Evolutionary conservation across 2,329 filamentous ascomycete genomes (phyloP), one percentile per base, ranked within the genome.

Genomic region (Nothomitra cinnamomea): DNA sequence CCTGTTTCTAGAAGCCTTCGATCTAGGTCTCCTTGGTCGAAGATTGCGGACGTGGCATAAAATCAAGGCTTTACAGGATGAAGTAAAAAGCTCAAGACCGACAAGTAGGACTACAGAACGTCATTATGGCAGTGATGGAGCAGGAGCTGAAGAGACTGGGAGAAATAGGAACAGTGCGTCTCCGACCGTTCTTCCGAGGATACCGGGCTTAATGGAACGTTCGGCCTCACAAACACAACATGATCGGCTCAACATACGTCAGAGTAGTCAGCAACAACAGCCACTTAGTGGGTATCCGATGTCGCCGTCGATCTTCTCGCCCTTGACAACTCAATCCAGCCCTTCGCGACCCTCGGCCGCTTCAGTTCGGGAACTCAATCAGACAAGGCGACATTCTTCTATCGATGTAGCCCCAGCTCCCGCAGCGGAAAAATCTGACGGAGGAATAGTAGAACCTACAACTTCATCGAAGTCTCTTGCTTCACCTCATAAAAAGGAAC

Each of bases 11-110:
- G 95, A 95, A 64, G 89, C 92, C 48, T 94, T 95, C 61, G 87
- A 95, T 60, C 75, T 96, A 59, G 90, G 90, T 17, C 87, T 89
- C 2, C 89, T 96, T 60, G 90, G 90, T 7, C 78, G 87, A 55
- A 78, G 90, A 57, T 70, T 96, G 57, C 94, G 94, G 66, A 95
- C 89, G 1, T 96, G 90, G 90, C 87, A 95, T 67, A 95, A 92
- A 68, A 89, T 96, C 66, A 94, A 94, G 67, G 74, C 80, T 2
- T 75, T 96, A 58, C 90, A 96, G 64, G 86, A 94, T 62, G 87
- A 95, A 66, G 82, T 92, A 42, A 83, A 78, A 58, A 76, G 45
- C 45, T 49, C 45, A 17, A 35, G 45, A 17, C 32, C 45, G 12
- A 32, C 45, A 22, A 49, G 45, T 35, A 49, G 45, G 32, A 35